Base-by-base conservation (phyloP, 2,329 filamentous ascomycete species). In the Davidsoniella neocaledoniae region DNA sequence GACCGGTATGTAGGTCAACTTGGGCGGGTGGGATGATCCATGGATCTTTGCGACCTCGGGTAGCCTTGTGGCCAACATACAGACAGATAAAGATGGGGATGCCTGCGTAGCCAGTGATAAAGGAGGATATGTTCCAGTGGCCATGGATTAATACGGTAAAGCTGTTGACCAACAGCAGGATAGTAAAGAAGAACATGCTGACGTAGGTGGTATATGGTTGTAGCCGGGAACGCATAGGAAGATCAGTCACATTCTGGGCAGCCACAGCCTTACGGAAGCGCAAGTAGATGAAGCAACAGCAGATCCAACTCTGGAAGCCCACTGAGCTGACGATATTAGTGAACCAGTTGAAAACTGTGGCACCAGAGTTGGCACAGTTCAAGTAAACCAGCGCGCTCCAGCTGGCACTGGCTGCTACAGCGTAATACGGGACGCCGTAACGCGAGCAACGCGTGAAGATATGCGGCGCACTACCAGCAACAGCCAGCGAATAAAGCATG, bases 91-190 rank as follows among this genome's bases (percentile, higher is more conserved):
- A 82, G 16, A 78, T 70, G 0, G 76, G 76, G 45, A 82, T 73
- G 7, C 77, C 77, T n/a, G 81, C 70, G 56, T 83, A 83, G 0
- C 75, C 69, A 0, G 77, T 79, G 23, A 81, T 64, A 57, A 83
- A 83, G 45, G 62, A 67, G 17, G 65, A 66, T 0, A 68, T 68
- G 9, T 67, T 69, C 70, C 74, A 82, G 16, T 74, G 66, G 3
- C 66, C 65, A 0, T 73, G 71, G 61, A 76, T 78, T 59, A 83
- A 83, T 2, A 77, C 73, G 37, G 72, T 70, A 58, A 82, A 82
- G 1, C 79, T 79, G 53, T 81, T 81, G 58, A 79, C 68, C 2
- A 81, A 60, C 2, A 65, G 64, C 16, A 81, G 64, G 47, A 77
- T 64, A 1, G 60, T 62, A 56, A 79, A 74, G 19, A 66, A 63